Evolutionary conservation across 192 early-diverging fungal genomes (phyloP).

Genomic region (Rhizophagus prolifer): DNA sequence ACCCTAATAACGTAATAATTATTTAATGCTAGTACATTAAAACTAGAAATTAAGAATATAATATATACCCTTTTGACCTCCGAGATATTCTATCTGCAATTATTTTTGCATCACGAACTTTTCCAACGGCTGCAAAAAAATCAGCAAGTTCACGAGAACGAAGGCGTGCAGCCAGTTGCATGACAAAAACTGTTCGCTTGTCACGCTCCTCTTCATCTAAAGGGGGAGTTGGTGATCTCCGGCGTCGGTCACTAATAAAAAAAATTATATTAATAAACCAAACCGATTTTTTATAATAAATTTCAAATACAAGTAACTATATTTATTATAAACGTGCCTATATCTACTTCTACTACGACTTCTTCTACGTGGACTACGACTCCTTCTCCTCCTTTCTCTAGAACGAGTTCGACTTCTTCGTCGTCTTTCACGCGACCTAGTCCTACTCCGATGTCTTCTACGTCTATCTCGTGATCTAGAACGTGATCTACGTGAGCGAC

Average conservation of each 20-base stretch:
- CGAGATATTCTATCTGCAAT: slow-evolving; percentile 82
- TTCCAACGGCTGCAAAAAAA: slow-evolving; percentile 81
- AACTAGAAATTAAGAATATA: background rate
- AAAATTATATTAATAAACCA: slow-evolving; percentile 9
- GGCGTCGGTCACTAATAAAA: slow-evolving; percentile 36
- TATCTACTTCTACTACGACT: slow-evolving; percentile 29
- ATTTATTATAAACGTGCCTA: background rate
- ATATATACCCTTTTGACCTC: slow-evolving; percentile 80
- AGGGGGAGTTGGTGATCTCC: slow-evolving; percentile 65
- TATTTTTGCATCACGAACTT: slow-evolving; percentile 83
- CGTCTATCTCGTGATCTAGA: slow-evolving; percentile 42
- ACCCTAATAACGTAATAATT: slow-evolving; percentile 55
- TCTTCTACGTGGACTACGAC: slow-evolving; percentile 41
- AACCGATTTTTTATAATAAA: background rate
- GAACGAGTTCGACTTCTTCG: slow-evolving; percentile 28
- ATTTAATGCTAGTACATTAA: background rate
- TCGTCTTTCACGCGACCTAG: slow-evolving; percentile 44
- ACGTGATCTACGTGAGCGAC: slow-evolving; percentile 38
- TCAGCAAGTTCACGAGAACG: slow-evolving; percentile 78
- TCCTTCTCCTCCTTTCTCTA: slow-evolving; percentile 37
- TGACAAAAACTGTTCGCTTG: slow-evolving; percentile 91
- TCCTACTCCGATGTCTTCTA: slow-evolving; percentile 44
- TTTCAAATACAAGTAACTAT: background rate
- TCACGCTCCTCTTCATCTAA: slow-evolving; percentile 79
- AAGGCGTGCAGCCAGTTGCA: slow-evolving; percentile 85